These are phyloP conservation scores for Hygrocybe coccinea DNA, from an alignment of 768 basidiomycete genomes.

Conservation along the genomic window DNA sequence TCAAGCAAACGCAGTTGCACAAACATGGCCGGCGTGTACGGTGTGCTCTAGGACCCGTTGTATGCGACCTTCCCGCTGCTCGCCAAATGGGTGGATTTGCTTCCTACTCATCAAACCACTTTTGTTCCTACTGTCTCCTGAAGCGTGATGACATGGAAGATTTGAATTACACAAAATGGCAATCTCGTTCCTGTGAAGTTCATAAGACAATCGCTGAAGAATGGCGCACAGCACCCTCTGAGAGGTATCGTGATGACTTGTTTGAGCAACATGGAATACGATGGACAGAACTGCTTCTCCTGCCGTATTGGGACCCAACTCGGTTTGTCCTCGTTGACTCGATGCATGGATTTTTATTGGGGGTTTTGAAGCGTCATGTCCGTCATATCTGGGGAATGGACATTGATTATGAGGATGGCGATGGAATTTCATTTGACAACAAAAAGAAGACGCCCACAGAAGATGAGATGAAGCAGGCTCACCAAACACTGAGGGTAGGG, in stretches of 20 bases:
- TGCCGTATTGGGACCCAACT: slow-evolving; percentile 29
- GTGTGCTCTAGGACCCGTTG: slow-evolving; percentile 23
- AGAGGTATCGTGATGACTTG: slow-evolving; percentile 13
- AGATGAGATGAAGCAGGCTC: background rate
- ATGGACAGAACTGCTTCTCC: slow-evolving; percentile 24
- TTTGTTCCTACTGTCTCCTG: slow-evolving; percentile 14
- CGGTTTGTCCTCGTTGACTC: slow-evolving; percentile 25
- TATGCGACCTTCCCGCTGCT: slow-evolving; percentile 37
- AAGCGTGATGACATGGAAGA: slow-evolving; percentile 7
- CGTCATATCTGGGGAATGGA: slow-evolving; percentile 16
- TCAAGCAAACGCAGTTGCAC: slow-evolving; percentile 12
- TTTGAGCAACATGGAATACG: slow-evolving; percentile 18
- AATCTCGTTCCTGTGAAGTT: no score
- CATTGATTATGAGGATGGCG: slow-evolving; percentile 8
- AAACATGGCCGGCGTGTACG: slow-evolving; percentile 16
- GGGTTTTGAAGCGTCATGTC: slow-evolving; percentile 17
- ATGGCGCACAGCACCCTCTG: slow-evolving; percentile 9
- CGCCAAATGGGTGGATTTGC: slow-evolving; percentile 21
- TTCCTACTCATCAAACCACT: slow-evolving; percentile 11
- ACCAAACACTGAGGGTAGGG: background rate
- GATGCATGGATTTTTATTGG: slow-evolving; percentile 29
- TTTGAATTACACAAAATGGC: slow-evolving; percentile 13
- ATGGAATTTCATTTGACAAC: slow-evolving; percentile 7
- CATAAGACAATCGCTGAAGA: no score
- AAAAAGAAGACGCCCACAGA: background rate